Conservation (phyloP, 768 basidiomycete species). For the Mycena rosella region DNA sequence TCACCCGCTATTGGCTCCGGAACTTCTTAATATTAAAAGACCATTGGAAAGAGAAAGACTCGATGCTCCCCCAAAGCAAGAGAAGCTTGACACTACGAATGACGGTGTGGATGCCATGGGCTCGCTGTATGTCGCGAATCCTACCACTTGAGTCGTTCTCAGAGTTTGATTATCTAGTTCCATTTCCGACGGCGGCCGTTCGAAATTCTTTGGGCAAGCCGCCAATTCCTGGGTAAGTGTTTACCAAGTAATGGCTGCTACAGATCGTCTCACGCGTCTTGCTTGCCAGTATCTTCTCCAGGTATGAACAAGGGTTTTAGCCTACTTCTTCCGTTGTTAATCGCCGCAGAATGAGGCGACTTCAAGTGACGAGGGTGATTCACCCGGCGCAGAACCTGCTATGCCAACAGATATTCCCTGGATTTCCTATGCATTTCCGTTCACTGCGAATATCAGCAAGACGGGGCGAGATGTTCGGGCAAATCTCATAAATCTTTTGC, state of each 20-base stretch:
- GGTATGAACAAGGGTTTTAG: conserved; percentile 50
- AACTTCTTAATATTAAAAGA: conserved; percentile 75
- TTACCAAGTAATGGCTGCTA: neutral
- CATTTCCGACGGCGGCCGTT: conserved; percentile 71
- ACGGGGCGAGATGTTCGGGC: conserved; percentile 58
- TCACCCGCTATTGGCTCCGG: conserved; percentile 72
- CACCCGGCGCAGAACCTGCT: conserved; percentile 50
- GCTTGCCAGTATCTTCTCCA: conserved; percentile 70
- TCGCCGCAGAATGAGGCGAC: conserved; percentile 68
- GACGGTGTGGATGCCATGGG: conserved; percentile 76
- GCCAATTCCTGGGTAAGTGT: conserved; percentile 77
- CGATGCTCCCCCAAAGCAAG: conserved; percentile 54
- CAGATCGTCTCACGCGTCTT: neutral
- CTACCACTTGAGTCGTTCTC: conserved; percentile 22
- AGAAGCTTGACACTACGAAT: conserved; percentile 62
- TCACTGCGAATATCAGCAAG: conserved; percentile 58
- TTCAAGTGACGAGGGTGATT: conserved; percentile 65
- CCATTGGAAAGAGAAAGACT: conserved; percentile 60
- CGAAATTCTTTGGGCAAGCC: conserved; percentile 74
- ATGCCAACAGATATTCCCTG: conserved; percentile 69
- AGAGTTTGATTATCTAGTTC: conserved; percentile 54
- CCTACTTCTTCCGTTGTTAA: neutral
- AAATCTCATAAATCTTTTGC: conserved; percentile 61
- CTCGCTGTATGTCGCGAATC: conserved; percentile 61
- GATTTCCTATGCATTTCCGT: conserved; percentile 73